These are phyloP conservation scores for Clitoria ternatea DNA, from an alignment of 306 rosid species.

Conservation along the genomic window DNA sequence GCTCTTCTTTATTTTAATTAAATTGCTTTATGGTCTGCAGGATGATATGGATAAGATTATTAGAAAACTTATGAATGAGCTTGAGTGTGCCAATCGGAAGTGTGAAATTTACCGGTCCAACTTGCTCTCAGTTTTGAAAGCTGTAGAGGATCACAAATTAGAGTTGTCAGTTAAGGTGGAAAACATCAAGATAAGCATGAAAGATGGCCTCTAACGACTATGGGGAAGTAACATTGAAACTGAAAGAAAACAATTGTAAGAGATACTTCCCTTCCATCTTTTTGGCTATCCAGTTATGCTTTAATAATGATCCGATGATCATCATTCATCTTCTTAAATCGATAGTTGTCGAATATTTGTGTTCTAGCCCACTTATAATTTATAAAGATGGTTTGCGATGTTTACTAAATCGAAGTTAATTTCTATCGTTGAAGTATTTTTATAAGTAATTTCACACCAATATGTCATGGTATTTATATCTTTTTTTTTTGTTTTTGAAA, in stretches of 20 bases:
- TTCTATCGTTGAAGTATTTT: not conserved
- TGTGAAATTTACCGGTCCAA: slow-evolving; percentile 95
- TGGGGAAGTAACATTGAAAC: slow-evolving; percentile 34
- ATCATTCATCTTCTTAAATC: not conserved
- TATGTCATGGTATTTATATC: not conserved
- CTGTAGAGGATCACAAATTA: slow-evolving; percentile 92
- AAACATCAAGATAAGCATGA: slow-evolving; percentile 91
- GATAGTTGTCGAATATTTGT: not conserved
- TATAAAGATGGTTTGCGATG: not conserved
- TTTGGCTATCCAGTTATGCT: slow-evolving; percentile 1
- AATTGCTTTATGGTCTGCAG: slow-evolving; percentile 44
- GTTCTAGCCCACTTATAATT: not conserved
- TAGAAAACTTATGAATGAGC: slow-evolving; percentile 58
- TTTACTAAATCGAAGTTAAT: not conserved
- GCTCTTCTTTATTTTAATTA: slow-evolving; percentile 8
- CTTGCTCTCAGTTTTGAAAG: slow-evolving; percentile 89
- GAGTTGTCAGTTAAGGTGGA: slow-evolving; percentile 91
- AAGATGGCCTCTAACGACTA: slow-evolving; percentile 58
- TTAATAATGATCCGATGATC: slow-evolving; percentile 1
- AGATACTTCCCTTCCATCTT: not conserved
- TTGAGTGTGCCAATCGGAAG: slow-evolving; percentile 75
- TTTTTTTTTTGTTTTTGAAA: no score
- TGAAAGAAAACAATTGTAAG: slow-evolving; percentile 18
- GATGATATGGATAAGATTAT: slow-evolving; percentile 85
- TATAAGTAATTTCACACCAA: not conserved